Base-by-base conservation (phyloP, 1,284 basidiomycete species). In the Marasmius oreades region DNA sequence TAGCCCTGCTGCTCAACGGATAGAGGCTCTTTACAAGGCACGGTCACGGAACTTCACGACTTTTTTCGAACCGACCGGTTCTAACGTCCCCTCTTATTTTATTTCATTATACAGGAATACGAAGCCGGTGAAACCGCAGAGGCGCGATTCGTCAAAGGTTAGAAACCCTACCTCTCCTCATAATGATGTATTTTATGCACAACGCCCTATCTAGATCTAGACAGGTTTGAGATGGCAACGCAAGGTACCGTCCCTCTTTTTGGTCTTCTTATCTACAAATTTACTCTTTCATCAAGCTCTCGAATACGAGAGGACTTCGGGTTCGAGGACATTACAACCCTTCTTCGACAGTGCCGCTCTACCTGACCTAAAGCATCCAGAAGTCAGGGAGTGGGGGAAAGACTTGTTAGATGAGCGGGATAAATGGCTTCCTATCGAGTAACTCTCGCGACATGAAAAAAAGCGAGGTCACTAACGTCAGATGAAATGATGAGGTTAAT, bases 81-180 rank as follows among this genome's bases (percentile, higher is more conserved):
- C 14, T 47, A 20, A 14, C 6, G 7, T n/a, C 28, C 22, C 22
- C 34, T 2, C 34, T 39, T 10, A 12, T 2, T 23, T 6, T 26
- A 31, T 14, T n/a, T 20, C 39, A 2, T 16, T 14, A 42, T 42
- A 31, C 63, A 95, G 85, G 96, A 99, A 75, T 98, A 98, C 67
- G 96, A 99, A 75, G 86, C 84, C 43, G 82, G 91, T 3, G 66
- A 81, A 64, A 92, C 90, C 0, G 73, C 84, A 10, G 96, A 98
- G 72, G 90, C 94, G 0, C 86, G 80, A 62, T 91, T 98, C 63
- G 95, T 98, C 57, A 98, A 99, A 80, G 95, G 93, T 80, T 63
- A 60, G 69, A 60, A 31, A 53, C 11, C 36, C n/a, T n/a, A n/a
- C n/a, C n/a, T n/a, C 22, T 37, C 34, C 23, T n/a, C 24, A 33